Percentiles rank a stretch among this genome's conserved stretches.
Conservation (phyloP, 306 rosid species). For the Cyclanthera cordifolia region DNA sequence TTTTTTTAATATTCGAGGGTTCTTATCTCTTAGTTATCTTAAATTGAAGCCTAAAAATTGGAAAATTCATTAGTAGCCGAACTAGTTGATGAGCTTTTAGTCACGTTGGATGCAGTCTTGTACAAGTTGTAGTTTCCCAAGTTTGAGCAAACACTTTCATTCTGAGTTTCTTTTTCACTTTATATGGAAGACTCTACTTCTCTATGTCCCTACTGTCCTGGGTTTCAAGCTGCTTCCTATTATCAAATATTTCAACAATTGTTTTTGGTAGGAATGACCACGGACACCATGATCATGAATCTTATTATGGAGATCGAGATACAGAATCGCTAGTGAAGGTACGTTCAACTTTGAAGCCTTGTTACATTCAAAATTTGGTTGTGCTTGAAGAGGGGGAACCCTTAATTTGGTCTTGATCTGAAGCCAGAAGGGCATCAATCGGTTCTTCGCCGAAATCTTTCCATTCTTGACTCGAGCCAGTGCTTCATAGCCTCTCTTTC, state of each 20-base stretch:
- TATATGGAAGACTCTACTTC: neutral
- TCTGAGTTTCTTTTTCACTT: neutral
- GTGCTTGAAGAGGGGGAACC: too few relatives aligned
- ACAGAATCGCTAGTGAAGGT: slow-evolving; percentile 84
- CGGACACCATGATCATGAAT: slow-evolving; percentile 94
- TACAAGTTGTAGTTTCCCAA: neutral
- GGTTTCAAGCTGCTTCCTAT: neutral
- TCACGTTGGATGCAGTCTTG: neutral
- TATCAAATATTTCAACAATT: slow-evolving; percentile 14
- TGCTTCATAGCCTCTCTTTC: too few relatives aligned
- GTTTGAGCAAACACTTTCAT: neutral
- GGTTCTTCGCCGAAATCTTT: too few relatives aligned
- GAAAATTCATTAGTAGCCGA: neutral
- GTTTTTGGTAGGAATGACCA: slow-evolving; percentile 56
- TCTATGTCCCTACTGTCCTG: neutral
- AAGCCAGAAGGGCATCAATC: too few relatives aligned
- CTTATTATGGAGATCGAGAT: slow-evolving; percentile 93
- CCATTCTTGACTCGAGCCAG: too few relatives aligned
- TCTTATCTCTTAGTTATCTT: too few relatives aligned
- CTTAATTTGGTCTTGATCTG: too few relatives aligned
- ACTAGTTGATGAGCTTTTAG: neutral
- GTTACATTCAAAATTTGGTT: too few relatives aligned
- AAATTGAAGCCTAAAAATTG: too few relatives aligned
- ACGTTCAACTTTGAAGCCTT: slow-evolving; percentile 4
- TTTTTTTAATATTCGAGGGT: too few relatives aligned